Evolutionary conservation across 2,329 filamentous ascomycete species (phyloP), one percentile per base, ranked within the genome.

Genomic region (Diplocarpon rosae): DNA sequence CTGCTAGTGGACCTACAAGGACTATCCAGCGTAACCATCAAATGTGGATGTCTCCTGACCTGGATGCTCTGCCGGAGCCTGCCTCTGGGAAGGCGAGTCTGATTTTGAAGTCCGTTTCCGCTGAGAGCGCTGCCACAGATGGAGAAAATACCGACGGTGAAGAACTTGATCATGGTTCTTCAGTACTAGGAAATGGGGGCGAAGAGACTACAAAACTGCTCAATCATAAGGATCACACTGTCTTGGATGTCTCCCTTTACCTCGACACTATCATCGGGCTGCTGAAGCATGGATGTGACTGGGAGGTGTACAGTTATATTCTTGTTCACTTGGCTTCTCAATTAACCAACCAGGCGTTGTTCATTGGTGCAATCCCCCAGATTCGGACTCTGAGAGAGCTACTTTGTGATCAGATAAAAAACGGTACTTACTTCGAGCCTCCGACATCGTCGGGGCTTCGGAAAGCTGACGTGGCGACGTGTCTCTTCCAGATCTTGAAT

Each of bases 261-360:
- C 70, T 94, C n/a, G 83, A 89, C 51, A 72, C 79, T 10, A 70
- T 93, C 31, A 75, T 86, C 20, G 71, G 72, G n/a, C 67, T 92
- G n/a, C 66, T 94, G 35, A 78, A 83, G 52, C 73, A 79, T 44
- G 83, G 82, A 33, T 76, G 78, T 38, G 82, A 92, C 50, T 96
- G 90, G 89, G 88, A 96, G 60, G 70, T 94, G 1, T 95, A 94
- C 68, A 90, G 86, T 63, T 95, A 90, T 60, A 75, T 90, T 14
- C 69, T 98, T 27, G 84, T 87, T 5, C 85, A 95, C 62, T 68
- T 95, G 9, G 85, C 87, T 1, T 83, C 85, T 24, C 90, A 96
- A 57, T 71, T 98, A 16, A 85, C 82, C 62, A 98, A 98, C 56
- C 87, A 92, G 58, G 81, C 85, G 11, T 70, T 96, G 12, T 95